Percentiles rank a stretch among this genome's conserved stretches.
phyloP scores from a whole-genome alignment of 805 yeast species.

The Ogataea henricii region DNA sequence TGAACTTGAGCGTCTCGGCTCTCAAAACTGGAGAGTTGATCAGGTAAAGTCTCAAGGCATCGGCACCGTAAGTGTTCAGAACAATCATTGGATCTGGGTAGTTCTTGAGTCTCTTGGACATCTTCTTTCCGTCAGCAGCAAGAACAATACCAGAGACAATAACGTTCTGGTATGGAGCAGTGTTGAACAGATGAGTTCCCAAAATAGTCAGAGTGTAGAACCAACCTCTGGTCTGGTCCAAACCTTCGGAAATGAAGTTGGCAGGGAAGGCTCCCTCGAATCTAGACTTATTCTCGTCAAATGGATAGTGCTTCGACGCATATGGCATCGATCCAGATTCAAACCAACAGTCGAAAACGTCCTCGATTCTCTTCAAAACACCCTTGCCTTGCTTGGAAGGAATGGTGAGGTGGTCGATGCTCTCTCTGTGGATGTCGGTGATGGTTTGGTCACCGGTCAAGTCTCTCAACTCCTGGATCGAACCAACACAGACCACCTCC shows the following conservation, averaged over 20 bases:
- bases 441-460: conserved; percentile 81
- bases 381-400: conserved; percentile 93
- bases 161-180: conserved; percentile 92
- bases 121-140: conserved; percentile 98
- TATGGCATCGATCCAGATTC: conserved; percentile 99
- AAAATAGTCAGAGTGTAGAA: conserved; percentile 94
- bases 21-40: conserved; percentile 97
- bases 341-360: conserved; percentile 99
- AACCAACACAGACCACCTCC: conserved; percentile 92
- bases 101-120: conserved; percentile 97
- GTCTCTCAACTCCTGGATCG: conserved; percentile 81
- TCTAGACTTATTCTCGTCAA: conserved; percentile 73
- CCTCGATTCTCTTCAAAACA: conserved; percentile 83
- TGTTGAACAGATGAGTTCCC: conserved; percentile 91
- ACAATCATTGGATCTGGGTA: conserved; percentile 92
- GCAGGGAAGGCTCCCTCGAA: conserved; percentile 88
- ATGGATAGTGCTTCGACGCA: conserved; percentile 96
- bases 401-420: conserved; percentile 86
- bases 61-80: conserved; percentile 92
- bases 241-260: conserved; percentile 96
- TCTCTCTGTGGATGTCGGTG: conserved; percentile 92
- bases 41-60: conserved; percentile 91
- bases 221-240: conserved; percentile 99
- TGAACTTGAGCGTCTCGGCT: conserved; percentile 95
- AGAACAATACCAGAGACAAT: conserved; percentile 95